Evolutionary conservation across 2,329 filamentous ascomycete species (phyloP), one percentile per base, ranked within the genome.

Genomic region (Pseudogymnoascus sp.): DNA sequence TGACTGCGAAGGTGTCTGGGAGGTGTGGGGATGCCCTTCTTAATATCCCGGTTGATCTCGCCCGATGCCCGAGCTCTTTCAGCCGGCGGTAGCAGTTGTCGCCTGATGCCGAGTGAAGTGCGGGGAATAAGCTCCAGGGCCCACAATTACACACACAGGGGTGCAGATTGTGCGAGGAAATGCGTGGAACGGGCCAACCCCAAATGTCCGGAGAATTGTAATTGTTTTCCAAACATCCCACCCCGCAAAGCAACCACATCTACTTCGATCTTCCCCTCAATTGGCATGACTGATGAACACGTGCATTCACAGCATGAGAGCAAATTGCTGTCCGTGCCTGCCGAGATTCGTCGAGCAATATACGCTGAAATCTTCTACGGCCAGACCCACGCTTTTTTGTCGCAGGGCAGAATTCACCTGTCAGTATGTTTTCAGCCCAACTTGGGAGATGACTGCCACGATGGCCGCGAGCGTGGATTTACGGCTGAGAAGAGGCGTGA

Each of bases 61-160:
- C 46, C 46, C 46, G 46, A 56, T 56, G 26, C 46, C 46, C 46
- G 46, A 56, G 46, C 46, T 56, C 46, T 31, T 56, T 56, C 46
- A 56, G 46, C 46, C 46, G 46, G 28, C 46, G 46, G 26, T 56
- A 8, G 26, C 4, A 56, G 26, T 31, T 56, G n/a, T 56, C 46
- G 46, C 46, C 46, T 56, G 46, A 56, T 56, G n/a, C 26, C 26
- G 46, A 56, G 46, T 31, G n/a, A 56, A 31, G 46, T 31, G 46
- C 46, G 46, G 46, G 26, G 46, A 56, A 56, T 33, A 56, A 53
- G 46, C 46, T 26, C 8, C n/a, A 10, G 11, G 14, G 46, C 16
- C 46, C 46, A 56, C 26, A 56, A 56, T 56, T 56, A 28, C 16
- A 50, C 46, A 6, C 4, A 19, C 26, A 31, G 46, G 46, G 46